A percentile compares a stretch with the other conserved stretches of the same genome.
These are phyloP conservation scores for Acer campestre DNA, from an alignment of 345 rosid species.

Conservation along the genomic window DNA sequence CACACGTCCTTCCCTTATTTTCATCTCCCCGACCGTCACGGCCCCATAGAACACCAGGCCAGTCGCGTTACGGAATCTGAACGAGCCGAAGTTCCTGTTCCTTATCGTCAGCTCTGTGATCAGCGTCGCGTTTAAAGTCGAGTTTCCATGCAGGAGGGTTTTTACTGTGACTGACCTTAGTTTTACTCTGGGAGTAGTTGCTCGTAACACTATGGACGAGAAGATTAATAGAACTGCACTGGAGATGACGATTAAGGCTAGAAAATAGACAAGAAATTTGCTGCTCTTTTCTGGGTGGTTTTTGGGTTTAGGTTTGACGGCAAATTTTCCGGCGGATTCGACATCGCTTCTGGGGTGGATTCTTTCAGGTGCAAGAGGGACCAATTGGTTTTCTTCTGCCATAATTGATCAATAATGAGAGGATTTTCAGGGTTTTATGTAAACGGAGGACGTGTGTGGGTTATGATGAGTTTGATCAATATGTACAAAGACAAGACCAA, in stretches of 20 bases:
- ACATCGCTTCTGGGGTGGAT: constrained; percentile 42
- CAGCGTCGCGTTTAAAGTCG: constrained; percentile 41
- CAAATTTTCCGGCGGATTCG: constrained; percentile 16
- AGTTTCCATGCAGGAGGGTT: constrained; percentile 27
- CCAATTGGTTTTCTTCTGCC: constrained; percentile 29
- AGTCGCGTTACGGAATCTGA: constrained; percentile 33
- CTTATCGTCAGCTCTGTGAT: constrained; percentile 36
- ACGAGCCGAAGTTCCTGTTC: constrained; percentile 53
- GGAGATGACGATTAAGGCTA: constrained; percentile 36
- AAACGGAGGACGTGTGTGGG: background rate
- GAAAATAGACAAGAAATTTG: constrained; percentile 46
- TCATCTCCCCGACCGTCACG: constrained; percentile 37
- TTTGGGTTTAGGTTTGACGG: background rate
- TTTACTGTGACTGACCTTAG: constrained; percentile 19
- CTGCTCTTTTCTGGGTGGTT: constrained; percentile 19
- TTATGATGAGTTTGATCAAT: background rate
- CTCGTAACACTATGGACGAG: constrained; percentile 35
- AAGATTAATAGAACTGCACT: constrained; percentile 33
- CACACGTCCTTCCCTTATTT: constrained; percentile 30
- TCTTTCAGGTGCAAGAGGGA: constrained; percentile 32
- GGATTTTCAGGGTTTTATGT: background rate
- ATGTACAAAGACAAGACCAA: background rate
- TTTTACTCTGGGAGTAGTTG: constrained; percentile 36
- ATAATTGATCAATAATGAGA: constrained; percentile 15
- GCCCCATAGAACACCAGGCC: constrained; percentile 31